A percentile compares a stretch with the other conserved stretches of the same genome.
phyloP scores from a whole-genome alignment of 2,329 filamentous ascomycete genomes.

The Monosporascus sp. region DNA sequence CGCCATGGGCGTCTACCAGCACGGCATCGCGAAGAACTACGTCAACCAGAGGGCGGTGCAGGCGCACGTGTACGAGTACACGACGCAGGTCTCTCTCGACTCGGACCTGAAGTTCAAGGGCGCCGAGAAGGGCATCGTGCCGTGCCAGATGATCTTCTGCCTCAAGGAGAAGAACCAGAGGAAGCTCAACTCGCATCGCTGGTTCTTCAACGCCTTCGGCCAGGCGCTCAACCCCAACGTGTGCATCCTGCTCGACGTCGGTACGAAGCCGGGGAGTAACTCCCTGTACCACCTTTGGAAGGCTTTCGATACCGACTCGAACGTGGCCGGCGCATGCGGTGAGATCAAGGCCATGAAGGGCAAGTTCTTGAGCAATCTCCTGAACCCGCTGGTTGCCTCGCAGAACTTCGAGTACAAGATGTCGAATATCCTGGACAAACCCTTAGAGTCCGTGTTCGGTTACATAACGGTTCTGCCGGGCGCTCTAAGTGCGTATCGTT shows the following conservation, averaged over 20 bases:
- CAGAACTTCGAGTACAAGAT: conserved; percentile 99
- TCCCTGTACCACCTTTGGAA: conserved; percentile 99
- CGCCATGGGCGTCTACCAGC: conserved; percentile 96
- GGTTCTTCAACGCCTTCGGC: conserved; percentile 99
- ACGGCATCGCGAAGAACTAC: conserved; percentile 96
- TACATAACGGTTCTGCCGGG: conserved; percentile 96
- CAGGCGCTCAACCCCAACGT: conserved; percentile 90
- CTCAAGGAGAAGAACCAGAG: conserved; percentile 96
- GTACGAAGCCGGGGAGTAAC: conserved; percentile 81
- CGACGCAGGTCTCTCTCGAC: conserved; percentile 93
- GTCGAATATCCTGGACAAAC: conserved; percentile 98
- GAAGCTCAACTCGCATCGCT: conserved; percentile 96
- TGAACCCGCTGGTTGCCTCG: conserved; percentile 90
- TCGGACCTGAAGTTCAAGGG: conserved; percentile 97
- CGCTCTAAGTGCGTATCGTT: conserved; percentile 97
- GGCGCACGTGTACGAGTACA: conserved; percentile 98
- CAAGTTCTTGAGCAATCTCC: conserved; percentile 73
- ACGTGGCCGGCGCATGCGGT: conserved; percentile 92
- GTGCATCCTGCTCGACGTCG: conserved; percentile 93
- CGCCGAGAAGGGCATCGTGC: conserved; percentile 96
- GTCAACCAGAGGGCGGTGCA: conserved; percentile 95
- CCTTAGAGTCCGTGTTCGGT: conserved; percentile 91
- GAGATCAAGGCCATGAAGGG: conserved; percentile 99
- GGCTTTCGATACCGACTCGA: conserved; percentile 95
- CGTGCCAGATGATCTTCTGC: conserved; percentile 97